phyloP scores from a whole-genome alignment of 1,284 basidiomycete genomes.

The Leccinum fallax region DNA sequence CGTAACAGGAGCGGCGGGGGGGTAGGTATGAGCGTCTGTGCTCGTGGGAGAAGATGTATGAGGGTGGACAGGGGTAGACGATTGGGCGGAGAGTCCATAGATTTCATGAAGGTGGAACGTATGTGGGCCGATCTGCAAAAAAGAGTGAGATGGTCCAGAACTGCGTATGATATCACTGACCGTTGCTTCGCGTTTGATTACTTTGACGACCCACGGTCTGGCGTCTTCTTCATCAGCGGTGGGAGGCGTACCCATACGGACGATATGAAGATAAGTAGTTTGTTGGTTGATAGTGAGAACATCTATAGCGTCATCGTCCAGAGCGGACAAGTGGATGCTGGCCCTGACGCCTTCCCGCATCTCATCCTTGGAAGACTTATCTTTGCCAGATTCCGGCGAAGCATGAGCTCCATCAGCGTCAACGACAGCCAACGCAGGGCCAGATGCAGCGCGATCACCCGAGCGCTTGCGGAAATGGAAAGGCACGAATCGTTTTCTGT shows the following conservation, averaged over 20 bases:
- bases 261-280: conserved; percentile 81
- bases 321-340: conserved; percentile 73
- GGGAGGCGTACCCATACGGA: conserved; percentile 60
- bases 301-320: conserved; percentile 70
- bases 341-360: conserved; percentile 71
- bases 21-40: conserved; percentile 50
- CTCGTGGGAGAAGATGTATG: conserved; percentile 43
- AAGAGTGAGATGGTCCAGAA: conserved; percentile 9
- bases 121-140: conserved; percentile 75
- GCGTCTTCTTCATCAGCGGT: conserved; percentile 47
- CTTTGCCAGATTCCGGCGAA: conserved; percentile 39
- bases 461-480: conserved; percentile 64
- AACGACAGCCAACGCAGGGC: conserved; percentile 75
- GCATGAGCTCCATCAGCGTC: conserved; percentile 49
- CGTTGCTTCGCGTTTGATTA: conserved; percentile 85
- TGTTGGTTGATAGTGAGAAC: conserved; percentile 78
- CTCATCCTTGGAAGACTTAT: conserved; percentile 44
- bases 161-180: conserved; percentile 39
- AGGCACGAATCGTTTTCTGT: conserved; percentile 58
- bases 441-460: conserved; percentile 52
- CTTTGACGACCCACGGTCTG: conserved; percentile 83
- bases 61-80: conserved; percentile 42
- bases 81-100: conserved; percentile 77
- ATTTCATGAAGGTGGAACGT: conserved; percentile 93
- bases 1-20: conserved; percentile 44